These are phyloP conservation scores for Liquidambar formosana DNA, from an alignment of 164 flowering plant genomes.

Conservation along the genomic window DNA sequence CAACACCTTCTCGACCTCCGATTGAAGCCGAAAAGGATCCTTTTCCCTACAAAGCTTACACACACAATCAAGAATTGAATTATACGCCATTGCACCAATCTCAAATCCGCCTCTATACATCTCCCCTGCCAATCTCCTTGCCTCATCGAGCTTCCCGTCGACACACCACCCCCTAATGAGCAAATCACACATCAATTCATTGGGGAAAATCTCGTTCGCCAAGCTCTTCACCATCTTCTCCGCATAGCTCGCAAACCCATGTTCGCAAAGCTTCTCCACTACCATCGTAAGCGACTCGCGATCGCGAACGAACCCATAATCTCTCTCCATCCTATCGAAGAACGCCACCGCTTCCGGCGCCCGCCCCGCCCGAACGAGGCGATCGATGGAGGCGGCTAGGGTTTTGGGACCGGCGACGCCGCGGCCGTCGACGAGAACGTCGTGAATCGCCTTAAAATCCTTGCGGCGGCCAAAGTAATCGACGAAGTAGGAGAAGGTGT, in stretches of 20 bases:
- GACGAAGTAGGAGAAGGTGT: slow-evolving; percentile 55
- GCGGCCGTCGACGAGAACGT: slow-evolving; percentile 39
- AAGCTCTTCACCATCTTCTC: slow-evolving; percentile 82
- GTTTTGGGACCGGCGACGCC: slow-evolving; percentile 47
- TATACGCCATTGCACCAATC: slow-evolving; percentile 62
- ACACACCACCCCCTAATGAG: slow-evolving; percentile 88
- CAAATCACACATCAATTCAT: slow-evolving; percentile 67
- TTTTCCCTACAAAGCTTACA: slow-evolving; percentile 82
- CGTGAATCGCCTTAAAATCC: slow-evolving; percentile 76
- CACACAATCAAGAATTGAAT: slow-evolving; percentile 84
- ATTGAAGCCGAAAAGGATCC: slow-evolving; percentile 67
- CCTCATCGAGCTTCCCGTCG: slow-evolving; percentile 87
- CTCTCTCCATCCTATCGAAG: slow-evolving; percentile 75
- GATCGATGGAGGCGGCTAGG: slow-evolving; percentile 42
- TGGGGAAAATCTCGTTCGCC: slow-evolving; percentile 83
- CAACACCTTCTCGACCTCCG: slow-evolving; percentile 70
- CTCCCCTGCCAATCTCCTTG: slow-evolving; percentile 70
- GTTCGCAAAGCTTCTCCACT: slow-evolving; percentile 61
- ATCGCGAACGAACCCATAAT: slow-evolving; percentile 64
- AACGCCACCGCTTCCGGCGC: slow-evolving; percentile 55
- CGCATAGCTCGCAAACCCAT: slow-evolving; percentile 69
- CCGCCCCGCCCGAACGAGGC: slow-evolving; percentile 79
- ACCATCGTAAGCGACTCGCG: slow-evolving; percentile 50
- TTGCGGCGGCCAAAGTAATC: slow-evolving; percentile 78
- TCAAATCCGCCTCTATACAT: slow-evolving; percentile 93